Percentiles rank a stretch among this genome's conserved stretches.
phyloP scores from a whole-genome alignment of 441 rosid species.

The Lepidium campestre region DNA sequence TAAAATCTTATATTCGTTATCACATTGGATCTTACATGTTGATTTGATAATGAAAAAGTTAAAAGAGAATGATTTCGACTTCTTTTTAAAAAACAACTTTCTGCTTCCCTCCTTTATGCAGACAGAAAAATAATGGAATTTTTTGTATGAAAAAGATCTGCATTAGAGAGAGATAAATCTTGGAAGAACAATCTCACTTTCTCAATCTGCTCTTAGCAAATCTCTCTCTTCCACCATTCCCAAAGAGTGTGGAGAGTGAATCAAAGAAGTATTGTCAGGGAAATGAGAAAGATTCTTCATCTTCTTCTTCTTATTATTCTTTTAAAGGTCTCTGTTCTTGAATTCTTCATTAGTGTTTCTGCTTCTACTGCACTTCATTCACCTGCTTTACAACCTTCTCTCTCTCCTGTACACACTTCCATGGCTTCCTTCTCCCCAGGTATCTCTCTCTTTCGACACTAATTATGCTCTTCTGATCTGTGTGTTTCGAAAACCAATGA shows the following conservation, averaged over 20 bases:
- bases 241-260: constrained; percentile 4
- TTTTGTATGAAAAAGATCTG: constrained; percentile 6
- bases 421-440: constrained; percentile 80
- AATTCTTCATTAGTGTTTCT: constrained; percentile 17
- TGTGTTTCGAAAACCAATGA: not conserved
- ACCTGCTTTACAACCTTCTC: constrained; percentile 33
- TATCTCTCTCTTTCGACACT: constrained; percentile 5
- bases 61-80: constrained; percentile 24
- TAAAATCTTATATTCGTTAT: not conserved
- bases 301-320: constrained; percentile 23
- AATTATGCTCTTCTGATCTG: not conserved
- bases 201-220: constrained; percentile 1
- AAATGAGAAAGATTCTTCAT: constrained; percentile 23
- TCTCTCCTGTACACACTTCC: constrained; percentile 44
- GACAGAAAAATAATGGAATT: constrained; percentile 12
- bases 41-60: constrained; percentile 20
- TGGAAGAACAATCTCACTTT: not conserved
- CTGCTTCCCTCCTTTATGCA: constrained; percentile 30
- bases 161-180: constrained; percentile 1
- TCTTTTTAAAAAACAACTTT: constrained; percentile 12
- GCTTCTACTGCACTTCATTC: constrained; percentile 14
- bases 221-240: not conserved
- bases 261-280: not conserved
- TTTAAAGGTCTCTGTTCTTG: constrained; percentile 25
- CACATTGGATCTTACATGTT: constrained; percentile 15